Evolutionary conservation across 768 basidiomycete genomes (phyloP).

Genomic region (Tricholoma furcatifolium): DNA sequence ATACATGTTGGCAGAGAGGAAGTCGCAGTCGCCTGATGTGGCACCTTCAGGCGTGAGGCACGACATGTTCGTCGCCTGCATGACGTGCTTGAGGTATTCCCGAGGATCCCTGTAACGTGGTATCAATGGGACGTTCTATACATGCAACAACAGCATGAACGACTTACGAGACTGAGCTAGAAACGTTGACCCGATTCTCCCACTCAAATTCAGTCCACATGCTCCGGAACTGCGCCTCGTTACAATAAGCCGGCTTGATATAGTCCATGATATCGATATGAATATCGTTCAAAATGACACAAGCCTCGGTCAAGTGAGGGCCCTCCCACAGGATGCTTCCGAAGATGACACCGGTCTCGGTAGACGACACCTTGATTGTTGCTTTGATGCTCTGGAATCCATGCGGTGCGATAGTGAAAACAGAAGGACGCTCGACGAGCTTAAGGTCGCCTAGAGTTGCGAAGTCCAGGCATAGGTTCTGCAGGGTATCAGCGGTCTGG

Average conservation of each 20-base stretch:
- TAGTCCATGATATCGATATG: slow-evolving; percentile 99
- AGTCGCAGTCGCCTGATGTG: slow-evolving; percentile 93
- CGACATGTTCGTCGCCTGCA: slow-evolving; percentile 97
- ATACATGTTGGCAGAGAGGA: slow-evolving; percentile 96
- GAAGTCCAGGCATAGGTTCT: slow-evolving; percentile 96
- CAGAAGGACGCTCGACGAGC: slow-evolving; percentile 92
- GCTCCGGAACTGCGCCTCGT: slow-evolving; percentile 93
- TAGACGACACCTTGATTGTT: slow-evolving; percentile 97
- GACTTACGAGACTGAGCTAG: slow-evolving; percentile 76
- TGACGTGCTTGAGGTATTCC: slow-evolving; percentile 89
- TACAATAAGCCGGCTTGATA: slow-evolving; percentile 95
- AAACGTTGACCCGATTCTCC: slow-evolving; percentile 98
- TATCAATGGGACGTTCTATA: not conserved
- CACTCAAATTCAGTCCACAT: slow-evolving; percentile 99
- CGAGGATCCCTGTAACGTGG: slow-evolving; percentile 64
- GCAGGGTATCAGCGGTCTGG: slow-evolving; percentile 89
- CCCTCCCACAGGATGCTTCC: slow-evolving; percentile 98
- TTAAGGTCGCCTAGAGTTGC: slow-evolving; percentile 97
- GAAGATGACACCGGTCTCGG: slow-evolving; percentile 98
- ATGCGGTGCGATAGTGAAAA: slow-evolving; percentile 92
- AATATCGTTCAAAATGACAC: slow-evolving; percentile 94
- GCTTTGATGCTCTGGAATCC: slow-evolving; percentile 99
- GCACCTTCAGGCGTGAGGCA: slow-evolving; percentile 96
- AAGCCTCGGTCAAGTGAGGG: slow-evolving; percentile 81
- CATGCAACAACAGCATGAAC: slow-evolving; percentile 1